Evolutionary conservation across 2,329 filamentous ascomycete species (phyloP), one percentile per base, ranked within the genome.

Genomic region (Penicillium expansum): DNA sequence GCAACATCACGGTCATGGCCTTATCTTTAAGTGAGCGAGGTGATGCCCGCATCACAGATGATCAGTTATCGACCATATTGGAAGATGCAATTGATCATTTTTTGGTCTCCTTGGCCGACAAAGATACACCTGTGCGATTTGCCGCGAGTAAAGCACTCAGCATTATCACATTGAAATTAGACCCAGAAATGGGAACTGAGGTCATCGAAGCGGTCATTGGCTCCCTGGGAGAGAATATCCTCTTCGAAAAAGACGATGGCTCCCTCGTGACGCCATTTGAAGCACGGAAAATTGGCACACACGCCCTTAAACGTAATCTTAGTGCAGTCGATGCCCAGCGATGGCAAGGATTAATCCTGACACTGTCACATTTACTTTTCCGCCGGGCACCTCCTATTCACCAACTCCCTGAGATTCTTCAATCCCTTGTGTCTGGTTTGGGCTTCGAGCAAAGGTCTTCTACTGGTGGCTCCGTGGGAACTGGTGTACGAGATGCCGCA

Each of bases 291-390:
- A 62, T 70, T 30, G 67, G 65, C 8, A 56, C 63, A 74, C 75
- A 75, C 20, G 79, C 76, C 33, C 48, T 76, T 38, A 77, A 76
- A 75, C 61, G 72, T 71, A 77, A 94, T 69, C 77, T 96, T 35
- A 86, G 86, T 41, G 86, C 87, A 9, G 91, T 95, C 14, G 87
- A 95, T 71, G 83, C 90, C 16, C 80, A 93, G 27, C 86, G 88
- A 73, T 99, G 94, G 94, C 94, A 99, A 72, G 94, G 94, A 0
- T 75, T 97, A 37, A 92, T 92, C 67, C 81, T 99, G 43, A 94
- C 94, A 0, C 79, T 99, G 3, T 87, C 91, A 0, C 91, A 97
- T 72, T 78, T 96, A 1, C 80, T 97, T 1, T 97, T 96, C 74
- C 86, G 91, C 50, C 86, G 89, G 38, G 92, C 92, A 0, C 88